Conservation (phyloP, 169 alveolate genomes). For the Eimeria necatrix region DNA sequence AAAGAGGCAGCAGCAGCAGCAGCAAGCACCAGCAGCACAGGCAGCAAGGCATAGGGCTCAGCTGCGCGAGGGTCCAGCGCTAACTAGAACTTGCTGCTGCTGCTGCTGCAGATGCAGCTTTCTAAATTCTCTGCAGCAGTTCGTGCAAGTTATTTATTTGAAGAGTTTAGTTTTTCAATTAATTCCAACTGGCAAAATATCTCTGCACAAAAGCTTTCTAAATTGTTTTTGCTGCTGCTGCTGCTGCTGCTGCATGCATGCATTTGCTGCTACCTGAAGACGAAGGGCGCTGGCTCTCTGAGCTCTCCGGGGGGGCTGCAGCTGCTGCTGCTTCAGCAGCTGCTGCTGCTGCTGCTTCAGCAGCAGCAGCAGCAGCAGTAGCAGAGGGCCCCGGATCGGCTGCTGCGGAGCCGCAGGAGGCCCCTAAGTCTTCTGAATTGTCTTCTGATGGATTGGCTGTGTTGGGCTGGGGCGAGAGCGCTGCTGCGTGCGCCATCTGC, state of each 20-base stretch:
- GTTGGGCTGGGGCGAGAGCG: neutral
- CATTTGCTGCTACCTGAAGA: neutral
- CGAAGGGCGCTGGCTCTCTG: neutral
- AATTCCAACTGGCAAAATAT: neutral
- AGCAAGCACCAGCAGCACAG: neutral
- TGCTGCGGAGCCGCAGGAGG: neutral
- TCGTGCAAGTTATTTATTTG: too few species aligned
- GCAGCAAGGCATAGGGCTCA: neutral
- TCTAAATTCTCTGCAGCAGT: too few species aligned
- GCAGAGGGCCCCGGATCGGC: neutral
- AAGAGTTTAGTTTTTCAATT: too few species aligned
- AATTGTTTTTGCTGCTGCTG: neutral
- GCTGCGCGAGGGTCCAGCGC: too few species aligned
- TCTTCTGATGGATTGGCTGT: neutral
- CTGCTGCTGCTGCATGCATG: neutral
- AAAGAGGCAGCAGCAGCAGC: neutral
- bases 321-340: slow-evolving; percentile 22
- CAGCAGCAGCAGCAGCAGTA: neutral
- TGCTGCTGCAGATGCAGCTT: too few species aligned
- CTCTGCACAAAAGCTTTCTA: neutral
- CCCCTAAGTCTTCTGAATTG: neutral
- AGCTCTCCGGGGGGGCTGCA: neutral
- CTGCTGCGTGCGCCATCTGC: neutral
- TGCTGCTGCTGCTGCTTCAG: neutral
- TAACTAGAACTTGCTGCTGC: too few species aligned